Evolutionary conservation across 805 yeast species (phyloP), one percentile per base, ranked within the genome.

Genomic region (Lipomyces kockii): DNA sequence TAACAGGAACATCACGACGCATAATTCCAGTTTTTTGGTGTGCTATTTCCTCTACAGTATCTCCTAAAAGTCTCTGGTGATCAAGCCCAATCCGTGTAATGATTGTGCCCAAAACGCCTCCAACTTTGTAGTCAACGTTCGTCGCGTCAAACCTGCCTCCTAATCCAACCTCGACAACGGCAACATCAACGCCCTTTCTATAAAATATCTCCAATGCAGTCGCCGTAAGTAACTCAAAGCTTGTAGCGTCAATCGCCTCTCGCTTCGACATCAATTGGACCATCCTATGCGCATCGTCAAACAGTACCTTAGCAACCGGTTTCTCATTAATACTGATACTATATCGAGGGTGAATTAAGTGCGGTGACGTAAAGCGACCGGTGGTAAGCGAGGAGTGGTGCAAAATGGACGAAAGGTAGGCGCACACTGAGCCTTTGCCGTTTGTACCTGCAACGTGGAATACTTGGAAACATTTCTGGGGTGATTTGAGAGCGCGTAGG

Each of bases 371-470:
- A 80, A 92, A 94, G 68, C 89, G 85, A 0, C 98, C 98, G 62
- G 87, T 86, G 34, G 78, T 75, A 53, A 85, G 78, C 17, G 76
- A 80, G 27, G 85, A 81, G 14, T 77, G 76, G 25, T 85, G 82
- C 32, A 93, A 77, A 2, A 89, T 81, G 20, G 92, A 86, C 2
- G 92, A 83, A 8, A 95, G 66, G 76, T 92, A 93, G 0, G 97
- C 88, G 66, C 97, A 87, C 0, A 93, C 90, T 0, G 98, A 92
- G 0, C 99, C 99, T 75, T 94, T 94, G 0, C 99, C 99, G 76
- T 94, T 94, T 8, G 99, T 94, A 0, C 99, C 99, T 0, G 97
- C 97, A 3, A 95, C 84, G 75, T 95, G 99, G n/a, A 95, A 80
- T 0, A 92, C 87, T 68, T 85, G 85, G 74, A 86, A 86, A 3